Conservation (phyloP, 2,329 filamentous ascomycete genomes). For the Penicillium sp. region DNA sequence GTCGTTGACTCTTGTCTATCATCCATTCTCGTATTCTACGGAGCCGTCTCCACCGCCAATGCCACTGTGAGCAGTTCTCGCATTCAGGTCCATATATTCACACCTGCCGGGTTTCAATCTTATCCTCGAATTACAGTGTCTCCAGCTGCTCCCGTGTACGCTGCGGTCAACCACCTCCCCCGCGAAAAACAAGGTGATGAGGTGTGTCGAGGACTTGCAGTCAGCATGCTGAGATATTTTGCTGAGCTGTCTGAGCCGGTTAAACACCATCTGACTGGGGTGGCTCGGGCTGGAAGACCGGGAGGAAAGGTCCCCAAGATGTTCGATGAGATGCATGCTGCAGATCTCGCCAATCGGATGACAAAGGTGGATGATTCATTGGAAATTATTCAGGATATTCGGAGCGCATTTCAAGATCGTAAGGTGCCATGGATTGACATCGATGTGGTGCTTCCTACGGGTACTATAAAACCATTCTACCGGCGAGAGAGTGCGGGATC, state of each 20-base stretch:
- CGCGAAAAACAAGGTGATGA: slow-evolving; percentile 96
- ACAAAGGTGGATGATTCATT: slow-evolving; percentile 72
- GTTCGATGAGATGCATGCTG: slow-evolving; percentile 90
- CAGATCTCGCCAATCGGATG: slow-evolving; percentile 83
- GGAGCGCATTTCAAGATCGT: slow-evolving; percentile 74
- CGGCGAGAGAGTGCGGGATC: slow-evolving; percentile 59
- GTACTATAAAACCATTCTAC: slow-evolving; percentile 65
- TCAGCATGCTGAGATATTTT: slow-evolving; percentile 93
- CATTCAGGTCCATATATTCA: slow-evolving; percentile 91
- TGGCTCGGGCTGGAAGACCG: slow-evolving; percentile 52
- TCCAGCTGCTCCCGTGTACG: slow-evolving; percentile 86
- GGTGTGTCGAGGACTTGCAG: slow-evolving; percentile 83
- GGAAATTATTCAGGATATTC: slow-evolving; percentile 70
- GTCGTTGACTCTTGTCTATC: slow-evolving; percentile 77
- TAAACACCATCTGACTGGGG: slow-evolving; percentile 65
- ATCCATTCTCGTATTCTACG: slow-evolving; percentile 87
- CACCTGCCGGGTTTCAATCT: slow-evolving; percentile 81
- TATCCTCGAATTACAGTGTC: slow-evolving; percentile 91
- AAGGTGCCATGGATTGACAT: slow-evolving; percentile 81
- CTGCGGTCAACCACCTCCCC: slow-evolving; percentile 83
- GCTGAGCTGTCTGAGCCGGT: slow-evolving; percentile 75
- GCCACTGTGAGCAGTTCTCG: slow-evolving; percentile 84
- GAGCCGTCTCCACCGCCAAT: slow-evolving; percentile 84
- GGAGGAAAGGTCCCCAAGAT: slow-evolving; percentile 65
- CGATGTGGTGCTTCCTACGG: slow-evolving; percentile 79